Base-by-base conservation (phyloP, 352 stramenopile genomes). In the Peronosclerospora sorghi region DNA sequence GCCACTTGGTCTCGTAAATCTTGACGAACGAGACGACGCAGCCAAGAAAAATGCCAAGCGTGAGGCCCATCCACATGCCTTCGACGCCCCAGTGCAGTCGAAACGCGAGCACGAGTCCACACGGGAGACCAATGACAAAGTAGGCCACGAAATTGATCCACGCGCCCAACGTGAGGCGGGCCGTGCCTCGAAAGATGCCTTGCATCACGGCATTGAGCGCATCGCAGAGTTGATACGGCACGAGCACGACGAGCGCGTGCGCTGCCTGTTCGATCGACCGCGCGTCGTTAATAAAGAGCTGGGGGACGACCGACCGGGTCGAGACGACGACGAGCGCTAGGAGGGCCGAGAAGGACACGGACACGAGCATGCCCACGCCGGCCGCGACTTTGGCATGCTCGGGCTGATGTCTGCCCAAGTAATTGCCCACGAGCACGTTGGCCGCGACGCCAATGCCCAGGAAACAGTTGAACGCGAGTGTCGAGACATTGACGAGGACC, bases 351-450 rank as follows among this genome's bases (percentile, higher is more conserved):
- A 79, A 63, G 1, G 36, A 50, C 18, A 82, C 44, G 18, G 65
- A 69, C 1, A 90, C 54, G 13, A 65, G 20, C 49, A 94, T 72
- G 14, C 81, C 83, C 20, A 93, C 45, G 5, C 49, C 73, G 32
- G 83, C 79, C 14, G 64, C 77, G 49, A 82, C 51, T 55, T 92
- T 87, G 23, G 86, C 86, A 49, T 94, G 80, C 20, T 87, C 62
- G 14, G 83, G 69, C 37, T 81, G 64, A 56, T 92, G 84, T 21
- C 68, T 73, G 26, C 83, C 83, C 0, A 88, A 67, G 50, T 87
- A 82, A 27, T 81, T 82, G 28, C 85, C 83, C 8, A 84, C 74
- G 6, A 84, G 80, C 21, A 92, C 77, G 37, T 89, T 92, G 6
- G 65, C 63, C 15, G 86, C 77, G 41, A 91, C 65, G 1, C 63